phyloP scores from a whole-genome alignment of 768 basidiomycete species.

The Leccinum ochraceum region DNA sequence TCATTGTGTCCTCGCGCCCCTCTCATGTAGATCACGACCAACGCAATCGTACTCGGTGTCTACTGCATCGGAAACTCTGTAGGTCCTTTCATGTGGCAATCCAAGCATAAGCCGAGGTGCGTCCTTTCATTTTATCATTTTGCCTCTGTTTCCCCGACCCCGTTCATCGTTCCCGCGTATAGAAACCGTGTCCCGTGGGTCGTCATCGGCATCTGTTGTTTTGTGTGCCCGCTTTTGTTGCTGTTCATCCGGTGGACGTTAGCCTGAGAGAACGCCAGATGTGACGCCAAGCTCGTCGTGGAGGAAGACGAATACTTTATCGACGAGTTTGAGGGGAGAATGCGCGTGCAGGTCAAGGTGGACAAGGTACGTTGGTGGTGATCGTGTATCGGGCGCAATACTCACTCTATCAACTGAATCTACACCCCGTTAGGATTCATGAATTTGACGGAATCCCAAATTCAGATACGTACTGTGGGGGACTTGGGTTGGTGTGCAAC shows the following conservation, averaged over 20 bases:
- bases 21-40: conserved; percentile 34
- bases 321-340: conserved; percentile 52
- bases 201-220: too few species aligned
- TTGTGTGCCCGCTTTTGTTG: too few species aligned
- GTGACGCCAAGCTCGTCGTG: conserved; percentile 57
- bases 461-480: too few species aligned
- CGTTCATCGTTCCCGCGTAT: too few species aligned
- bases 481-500: too few species aligned
- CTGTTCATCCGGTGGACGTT: too few species aligned
- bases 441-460: conserved; percentile 59
- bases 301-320: conserved; percentile 52
- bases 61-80: conserved; percentile 68
- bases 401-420: too few species aligned
- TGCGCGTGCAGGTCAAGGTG: conserved; percentile 51
- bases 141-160: too few species aligned
- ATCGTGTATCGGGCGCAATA: not conserved
- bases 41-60: conserved; percentile 72
- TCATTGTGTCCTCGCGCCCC: not conserved
- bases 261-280: conserved; percentile 51
- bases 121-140: conserved; percentile 2
- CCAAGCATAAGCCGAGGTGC: conserved; percentile 64
- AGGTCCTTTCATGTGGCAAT: conserved; percentile 80
- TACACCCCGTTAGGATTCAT: conserved; percentile 21
- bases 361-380: conserved; percentile 50
- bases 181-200: conserved; percentile 23